Conservation (phyloP, 768 basidiomycete genomes). For the Phanerochaete carnosa region DNA sequence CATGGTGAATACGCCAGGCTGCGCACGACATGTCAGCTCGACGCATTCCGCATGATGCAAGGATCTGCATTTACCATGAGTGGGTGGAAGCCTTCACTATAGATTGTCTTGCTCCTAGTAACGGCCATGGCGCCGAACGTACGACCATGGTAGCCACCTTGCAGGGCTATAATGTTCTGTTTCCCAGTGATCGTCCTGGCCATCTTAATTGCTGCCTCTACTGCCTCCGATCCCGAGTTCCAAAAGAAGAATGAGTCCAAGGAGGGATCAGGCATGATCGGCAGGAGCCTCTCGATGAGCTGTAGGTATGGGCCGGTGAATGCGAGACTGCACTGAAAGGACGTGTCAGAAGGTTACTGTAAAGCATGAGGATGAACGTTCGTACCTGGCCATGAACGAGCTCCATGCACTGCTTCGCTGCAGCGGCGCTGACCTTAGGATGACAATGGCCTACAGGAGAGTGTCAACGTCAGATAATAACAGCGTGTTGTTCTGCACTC, state of each 20-base stretch:
- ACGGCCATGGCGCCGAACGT: constrained; percentile 93
- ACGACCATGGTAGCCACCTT: constrained; percentile 90
- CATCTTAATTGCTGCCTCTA: constrained; percentile 89
- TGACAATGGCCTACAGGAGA: constrained; percentile 72
- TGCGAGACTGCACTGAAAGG: constrained; percentile 76
- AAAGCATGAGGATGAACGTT: background rate
- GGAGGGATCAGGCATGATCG: constrained; percentile 87
- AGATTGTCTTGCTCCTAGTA: constrained; percentile 92
- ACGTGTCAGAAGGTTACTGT: background rate
- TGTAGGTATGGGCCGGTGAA: constrained; percentile 84
- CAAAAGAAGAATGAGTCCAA: constrained; percentile 96
- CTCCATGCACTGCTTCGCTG: constrained; percentile 82
- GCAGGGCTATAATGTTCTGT: constrained; percentile 90
- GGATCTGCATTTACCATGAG: constrained; percentile 61
- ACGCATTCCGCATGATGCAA: background rate
- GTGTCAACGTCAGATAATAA: background rate
- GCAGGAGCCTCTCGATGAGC: constrained; percentile 81
- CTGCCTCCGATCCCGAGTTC: constrained; percentile 94
- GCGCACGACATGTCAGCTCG: constrained; percentile 2
- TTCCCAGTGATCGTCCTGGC: constrained; percentile 72
- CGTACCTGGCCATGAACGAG: constrained; percentile 76
- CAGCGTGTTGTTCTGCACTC: background rate
- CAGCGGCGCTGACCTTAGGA: constrained; percentile 80
- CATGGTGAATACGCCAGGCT: constrained; percentile 81
- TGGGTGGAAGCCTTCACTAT: constrained; percentile 74